Percentiles rank a stretch among this genome's conserved stretches.
These are phyloP conservation scores for Cytospora piceae DNA, from an alignment of 2,329 filamentous ascomycete genomes.

Conservation along the genomic window DNA sequence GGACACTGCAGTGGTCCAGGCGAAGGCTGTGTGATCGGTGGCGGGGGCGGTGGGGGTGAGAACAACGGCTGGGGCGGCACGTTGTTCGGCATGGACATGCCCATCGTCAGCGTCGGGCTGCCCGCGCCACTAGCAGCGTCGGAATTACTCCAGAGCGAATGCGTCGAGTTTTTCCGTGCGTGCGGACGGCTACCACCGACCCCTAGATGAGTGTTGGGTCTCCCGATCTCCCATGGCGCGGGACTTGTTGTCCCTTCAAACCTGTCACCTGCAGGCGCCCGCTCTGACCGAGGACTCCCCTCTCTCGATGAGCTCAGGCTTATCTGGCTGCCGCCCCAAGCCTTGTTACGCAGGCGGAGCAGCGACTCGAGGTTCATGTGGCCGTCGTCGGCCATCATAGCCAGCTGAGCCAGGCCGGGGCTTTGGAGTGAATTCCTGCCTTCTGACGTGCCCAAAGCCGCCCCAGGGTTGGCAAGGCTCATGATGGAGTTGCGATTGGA, in stretches of 20 bases:
- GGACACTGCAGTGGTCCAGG: conserved; percentile 39
- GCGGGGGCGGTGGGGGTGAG: conserved; percentile 34
- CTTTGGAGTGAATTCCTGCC: conserved; percentile 63
- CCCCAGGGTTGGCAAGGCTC: conserved; percentile 64
- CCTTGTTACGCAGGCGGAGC: conserved; percentile 71
- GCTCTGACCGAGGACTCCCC: conserved; percentile 54
- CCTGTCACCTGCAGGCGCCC: conserved; percentile 42
- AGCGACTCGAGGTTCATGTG: conserved; percentile 76
- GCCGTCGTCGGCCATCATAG: conserved; percentile 66
- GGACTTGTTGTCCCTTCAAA: conserved; percentile 50
- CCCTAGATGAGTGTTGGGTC: conserved; percentile 32
- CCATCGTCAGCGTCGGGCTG: conserved; percentile 56
- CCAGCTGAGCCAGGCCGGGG: conserved; percentile 77
- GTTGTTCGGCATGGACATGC: conserved; percentile 31
- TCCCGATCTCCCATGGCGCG: conserved; percentile 41
- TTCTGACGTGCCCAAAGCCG: conserved; percentile 39
- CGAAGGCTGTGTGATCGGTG: conserved; percentile 28
- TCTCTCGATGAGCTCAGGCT: conserved; percentile 66
- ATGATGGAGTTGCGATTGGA: conserved; percentile 92
- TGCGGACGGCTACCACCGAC: conserved; percentile 36
- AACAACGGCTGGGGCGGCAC: conserved; percentile 34
- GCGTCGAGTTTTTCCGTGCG: conserved; percentile 52
- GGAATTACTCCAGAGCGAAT: conserved; percentile 54
- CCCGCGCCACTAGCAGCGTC: conserved; percentile 51
- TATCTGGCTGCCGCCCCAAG: conserved; percentile 81